Evolutionary conservation across 208 protist genomes (phyloP).

Genomic region (Trypanosoma avium): DNA sequence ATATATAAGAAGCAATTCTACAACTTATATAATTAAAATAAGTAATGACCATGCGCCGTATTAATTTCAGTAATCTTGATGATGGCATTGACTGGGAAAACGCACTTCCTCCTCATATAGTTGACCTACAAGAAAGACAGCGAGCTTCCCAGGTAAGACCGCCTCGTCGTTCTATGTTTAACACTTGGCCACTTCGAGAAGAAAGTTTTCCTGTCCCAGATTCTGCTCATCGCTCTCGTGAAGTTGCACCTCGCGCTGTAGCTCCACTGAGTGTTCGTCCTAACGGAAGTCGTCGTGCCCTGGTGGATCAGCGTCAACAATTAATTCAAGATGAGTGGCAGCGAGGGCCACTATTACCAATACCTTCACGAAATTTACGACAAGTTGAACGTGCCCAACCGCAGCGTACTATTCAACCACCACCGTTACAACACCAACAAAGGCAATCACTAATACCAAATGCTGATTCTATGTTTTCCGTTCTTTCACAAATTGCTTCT

Average conservation of each 20-base stretch:
- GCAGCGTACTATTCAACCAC: not conserved
- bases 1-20: no score
- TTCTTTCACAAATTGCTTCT: not conserved
- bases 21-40: no score
- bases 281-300: not conserved
- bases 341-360: not conserved
- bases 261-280: not conserved
- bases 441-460: not conserved
- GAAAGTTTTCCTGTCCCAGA: constrained; percentile 12
- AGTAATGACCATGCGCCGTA: not conserved
- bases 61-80: constrained; percentile 31
- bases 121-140: constrained; percentile 8
- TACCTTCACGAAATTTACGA: not conserved
- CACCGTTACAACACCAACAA: not conserved
- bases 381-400: no score
- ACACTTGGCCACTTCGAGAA: constrained; percentile 28
- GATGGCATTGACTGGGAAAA: constrained; percentile 39
- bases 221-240: not conserved
- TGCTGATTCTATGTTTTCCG: not conserved
- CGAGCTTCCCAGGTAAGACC: not conserved
- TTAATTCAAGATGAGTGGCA: not conserved
- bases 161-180: constrained; percentile 13
- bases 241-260: not conserved
- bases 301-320: not conserved
- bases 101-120: constrained; percentile 28